phyloP scores from a whole-genome alignment of 257 asterid genomes.

The Ophiorrhiza pumila region DNA sequence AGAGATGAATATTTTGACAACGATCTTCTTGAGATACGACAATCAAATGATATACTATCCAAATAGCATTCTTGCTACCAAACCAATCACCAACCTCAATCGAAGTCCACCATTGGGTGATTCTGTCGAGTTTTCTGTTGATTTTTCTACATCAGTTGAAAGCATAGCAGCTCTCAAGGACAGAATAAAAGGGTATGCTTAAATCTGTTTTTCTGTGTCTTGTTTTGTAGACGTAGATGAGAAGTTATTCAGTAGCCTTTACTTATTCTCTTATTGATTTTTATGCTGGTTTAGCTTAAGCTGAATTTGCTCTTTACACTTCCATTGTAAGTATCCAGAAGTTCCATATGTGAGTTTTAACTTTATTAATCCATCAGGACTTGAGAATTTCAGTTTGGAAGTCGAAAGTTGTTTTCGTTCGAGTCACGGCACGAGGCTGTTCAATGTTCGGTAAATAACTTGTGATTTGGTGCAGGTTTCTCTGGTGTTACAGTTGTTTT shows the following conservation, averaged over 20 bases:
- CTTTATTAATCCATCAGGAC: neutral
- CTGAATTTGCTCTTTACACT: neutral
- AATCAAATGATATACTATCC: constrained; percentile 66
- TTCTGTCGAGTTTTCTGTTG: constrained; percentile 66
- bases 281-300: neutral
- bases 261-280: neutral
- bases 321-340: neutral
- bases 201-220: neutral
- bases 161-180: constrained; percentile 59
- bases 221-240: neutral
- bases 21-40: constrained; percentile 56
- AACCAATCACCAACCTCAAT: constrained; percentile 56
- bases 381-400: neutral
- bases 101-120: constrained; percentile 80
- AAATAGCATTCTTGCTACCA: constrained; percentile 50
- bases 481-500: neutral
- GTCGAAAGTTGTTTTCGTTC: neutral
- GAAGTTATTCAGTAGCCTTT: neutral
- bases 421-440: too few species aligned
- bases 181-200: constrained; percentile 53
- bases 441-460: neutral
- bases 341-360: neutral
- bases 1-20: constrained; percentile 70
- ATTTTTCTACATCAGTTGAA: constrained; percentile 65
- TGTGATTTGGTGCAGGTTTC: neutral